Base-by-base conservation (phyloP, 2,329 filamentous ascomycete species). In the Alternaria sp. region DNA sequence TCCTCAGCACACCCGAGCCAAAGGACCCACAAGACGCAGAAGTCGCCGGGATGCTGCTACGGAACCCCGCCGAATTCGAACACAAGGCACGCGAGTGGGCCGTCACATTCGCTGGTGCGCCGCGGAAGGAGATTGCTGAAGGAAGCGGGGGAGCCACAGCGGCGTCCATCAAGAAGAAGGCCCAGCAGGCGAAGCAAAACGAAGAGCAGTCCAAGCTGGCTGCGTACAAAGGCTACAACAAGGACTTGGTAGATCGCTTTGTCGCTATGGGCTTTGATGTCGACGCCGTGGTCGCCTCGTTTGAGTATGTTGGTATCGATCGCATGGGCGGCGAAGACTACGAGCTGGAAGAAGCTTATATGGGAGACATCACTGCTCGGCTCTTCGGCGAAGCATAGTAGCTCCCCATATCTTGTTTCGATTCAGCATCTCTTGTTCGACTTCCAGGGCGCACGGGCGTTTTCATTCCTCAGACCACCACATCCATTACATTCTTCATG, bases 21-120 rank as follows among this genome's bases (percentile, higher is more conserved):
- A 96, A 95, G 74, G 96, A 99, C 70, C 96, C 96, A 0, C 96
- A 99, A 83, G 96, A 99, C 75, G 94, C 94, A 43, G 93, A 97
- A 79, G 96, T 98, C 1, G 96, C 96, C 23, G 89, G 87, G 74
- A 97, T 97, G 93, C 86, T 98, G 75, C 85, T 97, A 63, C 87
- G 90, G 3, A 87, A 92, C 50, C 93, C 93, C 0, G 88, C 92
- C 51, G 88, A 89, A 60, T 98, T 97, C 75, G 89, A 92, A 58
- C 86, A 89, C 67, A 90, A 92, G 69, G 96, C 96, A 1, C 89
- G 94, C 66, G 92, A 97, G 69, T 99, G 96, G 96, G 93, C 96
- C 4, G 88, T 96, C 47, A 87, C 88, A 71, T 88, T 94, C 78
- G 96, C 95, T 2, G 89, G 90, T 30, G 96, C 96, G 15, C 92